Evolutionary conservation across 106 monocot species (phyloP).

Genomic region (Cymbidium sinense): DNA sequence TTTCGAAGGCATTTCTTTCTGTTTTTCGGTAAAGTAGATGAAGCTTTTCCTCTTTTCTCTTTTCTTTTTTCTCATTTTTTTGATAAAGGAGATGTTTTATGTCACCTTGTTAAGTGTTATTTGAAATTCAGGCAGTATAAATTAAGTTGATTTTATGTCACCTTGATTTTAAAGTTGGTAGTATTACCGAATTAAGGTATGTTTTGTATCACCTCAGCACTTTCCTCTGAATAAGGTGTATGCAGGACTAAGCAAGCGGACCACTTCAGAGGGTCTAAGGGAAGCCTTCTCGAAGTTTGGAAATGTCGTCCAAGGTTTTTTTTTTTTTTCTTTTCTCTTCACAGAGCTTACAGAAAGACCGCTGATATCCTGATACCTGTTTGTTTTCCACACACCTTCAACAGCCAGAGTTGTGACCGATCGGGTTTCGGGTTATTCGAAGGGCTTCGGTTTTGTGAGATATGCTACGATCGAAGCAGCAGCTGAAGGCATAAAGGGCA

Average conservation of each 20-base stretch:
- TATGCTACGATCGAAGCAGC: conserved; percentile 54
- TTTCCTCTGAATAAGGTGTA: not conserved
- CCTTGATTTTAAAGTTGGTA: too few relatives aligned
- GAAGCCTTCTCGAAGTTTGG: conserved; percentile 63
- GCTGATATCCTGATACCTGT: not conserved
- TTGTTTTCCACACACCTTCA: not conserved
- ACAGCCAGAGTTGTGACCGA: conserved; percentile 64
- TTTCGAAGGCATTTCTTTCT: too few relatives aligned
- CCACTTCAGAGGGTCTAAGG: conserved; percentile 61
- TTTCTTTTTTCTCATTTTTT: too few relatives aligned
- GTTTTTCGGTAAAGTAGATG: too few relatives aligned
- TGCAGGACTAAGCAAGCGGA: conserved; percentile 70
- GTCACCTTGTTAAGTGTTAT: too few relatives aligned
- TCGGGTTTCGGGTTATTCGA: conserved; percentile 60
- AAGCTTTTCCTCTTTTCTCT: too few relatives aligned
- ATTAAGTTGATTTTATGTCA: too few relatives aligned
- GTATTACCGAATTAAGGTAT: too few relatives aligned
- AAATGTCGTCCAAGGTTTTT: conserved; percentile 47
- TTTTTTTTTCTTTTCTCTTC: conserved; percentile 16
- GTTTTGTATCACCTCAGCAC: not conserved
- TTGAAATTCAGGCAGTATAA: too few relatives aligned
- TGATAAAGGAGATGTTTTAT: too few relatives aligned
- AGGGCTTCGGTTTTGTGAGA: conserved; percentile 70
- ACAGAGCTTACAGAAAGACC: not conserved
- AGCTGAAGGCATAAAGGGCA: conserved; percentile 50